These are phyloP conservation scores for Pterulicium gracile DNA, from an alignment of 1,284 basidiomycete species.

Conservation along the genomic window DNA sequence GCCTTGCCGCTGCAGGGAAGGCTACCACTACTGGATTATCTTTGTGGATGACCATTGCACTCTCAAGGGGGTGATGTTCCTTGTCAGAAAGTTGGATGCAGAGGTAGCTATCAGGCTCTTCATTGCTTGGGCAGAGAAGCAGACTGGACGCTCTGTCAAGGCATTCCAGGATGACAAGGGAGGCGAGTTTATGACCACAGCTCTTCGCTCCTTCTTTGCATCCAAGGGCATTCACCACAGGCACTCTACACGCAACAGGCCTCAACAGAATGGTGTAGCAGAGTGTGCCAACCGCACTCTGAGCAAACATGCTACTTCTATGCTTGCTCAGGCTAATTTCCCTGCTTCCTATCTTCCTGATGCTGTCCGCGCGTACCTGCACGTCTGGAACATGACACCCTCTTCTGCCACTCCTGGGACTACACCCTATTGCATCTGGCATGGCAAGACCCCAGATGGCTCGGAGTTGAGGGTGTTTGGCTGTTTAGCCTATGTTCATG, in stretches of 20 bases:
- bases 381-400: constrained; percentile 15
- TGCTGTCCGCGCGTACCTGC: constrained; percentile 13
- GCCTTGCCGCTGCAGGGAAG: constrained; percentile 8
- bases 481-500: constrained; percentile 22
- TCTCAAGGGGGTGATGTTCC: constrained; percentile 8
- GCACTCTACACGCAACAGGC: constrained; percentile 16
- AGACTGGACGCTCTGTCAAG: constrained; percentile 16
- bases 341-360: constrained; percentile 18
- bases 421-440: constrained; percentile 13
- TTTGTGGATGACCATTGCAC: constrained; percentile 17
- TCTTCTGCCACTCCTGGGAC: constrained; percentile 7
- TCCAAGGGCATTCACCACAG: constrained; percentile 18
- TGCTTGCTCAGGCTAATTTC: constrained; percentile 15
- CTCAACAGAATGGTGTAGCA: constrained; percentile 25
- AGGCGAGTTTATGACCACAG: constrained; percentile 17
- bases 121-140: constrained; percentile 17
- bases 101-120: constrained; percentile 17
- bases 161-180: constrained; percentile 18
- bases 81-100: constrained; percentile 15
- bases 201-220: constrained; percentile 13
- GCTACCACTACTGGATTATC: constrained; percentile 17
- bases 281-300: constrained; percentile 20
- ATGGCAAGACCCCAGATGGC: constrained; percentile 16
- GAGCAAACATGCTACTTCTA: constrained; percentile 12
- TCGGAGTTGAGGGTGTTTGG: constrained; percentile 20